phyloP scores from a whole-genome alignment of 2,329 filamentous ascomycete species.

The Metarhizium robertsii region DNA sequence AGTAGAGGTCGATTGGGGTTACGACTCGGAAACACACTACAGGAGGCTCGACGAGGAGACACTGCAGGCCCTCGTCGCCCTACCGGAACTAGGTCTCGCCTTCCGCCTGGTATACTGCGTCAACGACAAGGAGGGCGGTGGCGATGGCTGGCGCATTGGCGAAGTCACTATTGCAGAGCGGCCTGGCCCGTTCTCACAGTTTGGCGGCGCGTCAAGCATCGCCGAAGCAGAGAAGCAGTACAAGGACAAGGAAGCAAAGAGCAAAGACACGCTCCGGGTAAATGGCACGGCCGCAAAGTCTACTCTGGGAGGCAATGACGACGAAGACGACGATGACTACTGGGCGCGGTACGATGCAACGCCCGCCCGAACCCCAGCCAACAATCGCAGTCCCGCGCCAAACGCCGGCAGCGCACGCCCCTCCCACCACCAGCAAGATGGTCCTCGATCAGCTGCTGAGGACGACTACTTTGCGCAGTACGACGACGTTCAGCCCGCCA shows the following conservation, averaged over 20 bases:
- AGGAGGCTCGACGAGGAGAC: constrained; percentile 67
- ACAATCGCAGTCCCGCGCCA: constrained; percentile 55
- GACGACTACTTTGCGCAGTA: constrained; percentile 71
- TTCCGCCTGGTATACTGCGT: constrained; percentile 63
- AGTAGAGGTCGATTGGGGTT: constrained; percentile 63
- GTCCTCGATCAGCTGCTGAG: constrained; percentile 34
- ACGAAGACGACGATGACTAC: constrained; percentile 68
- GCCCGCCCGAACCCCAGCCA: constrained; percentile 53
- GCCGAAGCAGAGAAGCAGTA: constrained; percentile 53
- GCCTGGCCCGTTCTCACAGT: constrained; percentile 43
- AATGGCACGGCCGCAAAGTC: constrained; percentile 9
- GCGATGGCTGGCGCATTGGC: constrained; percentile 61
- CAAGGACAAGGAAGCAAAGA: constrained; percentile 19
- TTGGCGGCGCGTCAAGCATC: constrained; percentile 42
- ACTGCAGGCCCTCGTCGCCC: constrained; percentile 54
- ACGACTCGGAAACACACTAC: constrained; percentile 54
- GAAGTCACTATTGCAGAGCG: constrained; percentile 56
- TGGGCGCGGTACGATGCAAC: constrained; percentile 72
- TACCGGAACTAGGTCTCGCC: constrained; percentile 52
- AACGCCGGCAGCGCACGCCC: constrained; percentile 15
- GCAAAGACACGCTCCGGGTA: constrained; percentile 12
- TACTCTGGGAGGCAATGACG: constrained; percentile 21
- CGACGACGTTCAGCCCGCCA: constrained; percentile 66
- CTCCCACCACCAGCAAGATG: constrained; percentile 7
- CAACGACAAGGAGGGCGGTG: constrained; percentile 50